Evolutionary conservation across 2,329 filamentous ascomycete genomes (phyloP).

Genomic region (Juglanconis sp.): DNA sequence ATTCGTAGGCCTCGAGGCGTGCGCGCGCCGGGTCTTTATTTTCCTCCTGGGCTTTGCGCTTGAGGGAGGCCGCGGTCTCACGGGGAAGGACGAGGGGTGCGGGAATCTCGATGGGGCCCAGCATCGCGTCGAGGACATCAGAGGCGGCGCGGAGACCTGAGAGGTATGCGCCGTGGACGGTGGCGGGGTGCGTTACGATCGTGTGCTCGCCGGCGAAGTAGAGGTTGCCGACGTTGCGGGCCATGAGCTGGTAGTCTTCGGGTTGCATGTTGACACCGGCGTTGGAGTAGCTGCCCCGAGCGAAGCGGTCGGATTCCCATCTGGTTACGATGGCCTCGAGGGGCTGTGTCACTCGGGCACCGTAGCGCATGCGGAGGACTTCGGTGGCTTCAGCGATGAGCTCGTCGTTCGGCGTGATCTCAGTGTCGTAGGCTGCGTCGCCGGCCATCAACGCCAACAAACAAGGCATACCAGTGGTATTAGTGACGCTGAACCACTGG

Average conservation of each 20-base stretch:
- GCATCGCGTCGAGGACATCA: slow-evolving; percentile 75
- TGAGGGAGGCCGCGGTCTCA: slow-evolving; percentile 45
- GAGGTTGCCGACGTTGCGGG: slow-evolving; percentile 76
- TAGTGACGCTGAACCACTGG: slow-evolving; percentile 94
- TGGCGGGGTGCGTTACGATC: slow-evolving; percentile 91
- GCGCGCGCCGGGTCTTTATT: slow-evolving; percentile 49
- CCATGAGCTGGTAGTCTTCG: slow-evolving; percentile 92
- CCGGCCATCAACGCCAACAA: slow-evolving; percentile 94
- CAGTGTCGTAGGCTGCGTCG: slow-evolving; percentile 85
- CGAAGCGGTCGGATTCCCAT: slow-evolving; percentile 88
- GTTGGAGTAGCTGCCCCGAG: slow-evolving; percentile 93
- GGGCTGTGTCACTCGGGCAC: slow-evolving; percentile 61
- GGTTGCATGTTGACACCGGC: slow-evolving; percentile 78
- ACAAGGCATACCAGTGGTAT: slow-evolving; percentile 82
- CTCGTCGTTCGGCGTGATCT: slow-evolving; percentile 69
- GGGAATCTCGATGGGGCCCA: slow-evolving; percentile 77
- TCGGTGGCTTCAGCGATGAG: slow-evolving; percentile 78
- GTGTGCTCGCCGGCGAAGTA: slow-evolving; percentile 97
- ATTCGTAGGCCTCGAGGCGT: slow-evolving; percentile 55
- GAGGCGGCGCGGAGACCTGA: slow-evolving; percentile 87
- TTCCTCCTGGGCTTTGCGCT: slow-evolving; percentile 50
- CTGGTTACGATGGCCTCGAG: slow-evolving; percentile 85
- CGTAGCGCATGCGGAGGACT: slow-evolving; percentile 75
- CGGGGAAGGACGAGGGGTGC: slow-evolving; percentile 70
- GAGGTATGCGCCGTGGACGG: slow-evolving; percentile 93